These are phyloP conservation scores for Ceratobasidium sp. DNA, from an alignment of 1,284 basidiomycete genomes.

Conservation along the genomic window DNA sequence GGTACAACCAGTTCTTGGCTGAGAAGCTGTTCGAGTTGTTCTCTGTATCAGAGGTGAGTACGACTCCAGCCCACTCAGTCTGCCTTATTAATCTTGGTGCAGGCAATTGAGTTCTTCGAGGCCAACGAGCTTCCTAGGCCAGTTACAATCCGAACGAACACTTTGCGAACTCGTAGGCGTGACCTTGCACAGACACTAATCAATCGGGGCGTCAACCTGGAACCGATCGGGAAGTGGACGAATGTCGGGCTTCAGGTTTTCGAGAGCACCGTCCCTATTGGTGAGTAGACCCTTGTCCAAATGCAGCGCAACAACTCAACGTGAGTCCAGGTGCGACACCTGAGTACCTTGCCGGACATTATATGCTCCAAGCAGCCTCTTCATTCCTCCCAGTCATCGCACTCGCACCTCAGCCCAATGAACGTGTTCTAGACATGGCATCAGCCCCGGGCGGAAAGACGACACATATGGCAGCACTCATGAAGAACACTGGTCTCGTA, in stretches of 20 bases:
- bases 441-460: constrained; percentile 98
- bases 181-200: constrained; percentile 96
- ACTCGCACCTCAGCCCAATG: constrained; percentile 90
- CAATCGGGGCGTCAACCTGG: constrained; percentile 95
- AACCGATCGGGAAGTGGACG: constrained; percentile 99
- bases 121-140: constrained; percentile 96
- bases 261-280: constrained; percentile 94
- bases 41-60: constrained; percentile 85
- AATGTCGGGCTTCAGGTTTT: constrained; percentile 99
- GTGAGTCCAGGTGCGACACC: constrained; percentile 80
- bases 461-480: constrained; percentile 93
- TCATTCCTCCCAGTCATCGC: constrained; percentile 99
- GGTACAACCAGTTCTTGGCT: constrained; percentile 95
- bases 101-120: constrained; percentile 99
- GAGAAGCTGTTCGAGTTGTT: constrained; percentile 97
- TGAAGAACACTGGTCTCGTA: constrained; percentile 98
- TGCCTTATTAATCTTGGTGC: constrained; percentile 43
- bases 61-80: background rate
- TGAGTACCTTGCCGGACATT: constrained; percentile 98
- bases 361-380: constrained; percentile 99
- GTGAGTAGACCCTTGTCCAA: constrained; percentile 54
- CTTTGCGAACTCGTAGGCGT: constrained; percentile 89
- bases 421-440: constrained; percentile 98
- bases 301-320: constrained; percentile 9
- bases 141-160: constrained; percentile 98